These are phyloP conservation scores for Pichia phayaonensis DNA, from an alignment of 805 yeast species.

Conservation along the genomic window DNA sequence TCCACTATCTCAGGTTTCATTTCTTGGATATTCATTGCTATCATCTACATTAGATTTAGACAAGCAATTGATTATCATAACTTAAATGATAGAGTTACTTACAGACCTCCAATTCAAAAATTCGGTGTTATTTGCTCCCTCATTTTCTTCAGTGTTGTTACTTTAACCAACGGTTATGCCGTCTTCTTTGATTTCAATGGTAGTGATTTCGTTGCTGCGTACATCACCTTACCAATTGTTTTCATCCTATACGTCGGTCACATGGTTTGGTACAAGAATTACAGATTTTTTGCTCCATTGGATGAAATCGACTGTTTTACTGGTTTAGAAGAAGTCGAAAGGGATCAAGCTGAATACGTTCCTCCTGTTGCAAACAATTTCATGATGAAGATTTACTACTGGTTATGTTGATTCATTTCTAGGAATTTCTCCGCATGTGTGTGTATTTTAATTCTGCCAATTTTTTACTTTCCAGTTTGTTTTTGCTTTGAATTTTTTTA, in stretches of 20 bases:
- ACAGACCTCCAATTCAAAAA: constrained; percentile 49
- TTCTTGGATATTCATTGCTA: constrained; percentile 49
- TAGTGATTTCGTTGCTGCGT: constrained; percentile 62
- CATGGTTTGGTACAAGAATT: constrained; percentile 38
- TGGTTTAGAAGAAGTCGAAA: constrained; percentile 55
- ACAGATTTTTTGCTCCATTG: constrained; percentile 41
- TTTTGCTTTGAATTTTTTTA: too few species aligned
- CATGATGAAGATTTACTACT: constrained; percentile 39
- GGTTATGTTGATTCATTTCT: constrained; percentile 22
- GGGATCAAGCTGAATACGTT: constrained; percentile 35
- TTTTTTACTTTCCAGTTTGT: too few species aligned
- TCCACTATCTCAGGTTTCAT: constrained; percentile 61
- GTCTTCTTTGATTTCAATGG: constrained; percentile 51
- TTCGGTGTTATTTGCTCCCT: constrained; percentile 46
- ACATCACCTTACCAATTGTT: constrained; percentile 56
- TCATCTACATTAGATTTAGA: constrained; percentile 56
- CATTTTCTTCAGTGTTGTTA: constrained; percentile 40
- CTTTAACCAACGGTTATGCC: constrained; percentile 67
- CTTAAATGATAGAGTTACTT: constrained; percentile 50
- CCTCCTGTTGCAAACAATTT: constrained; percentile 34
- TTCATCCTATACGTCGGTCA: constrained; percentile 50
- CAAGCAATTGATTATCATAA: constrained; percentile 50
- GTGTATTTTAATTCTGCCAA: background rate
- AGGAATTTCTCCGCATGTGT: too few species aligned
- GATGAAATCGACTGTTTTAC: constrained; percentile 54